Percentiles rank a stretch among this genome's conserved stretches.
Evolutionary conservation across 192 early-diverging fungal genomes (phyloP).

Genomic region (Hyaloraphidium curvatum): DNA sequence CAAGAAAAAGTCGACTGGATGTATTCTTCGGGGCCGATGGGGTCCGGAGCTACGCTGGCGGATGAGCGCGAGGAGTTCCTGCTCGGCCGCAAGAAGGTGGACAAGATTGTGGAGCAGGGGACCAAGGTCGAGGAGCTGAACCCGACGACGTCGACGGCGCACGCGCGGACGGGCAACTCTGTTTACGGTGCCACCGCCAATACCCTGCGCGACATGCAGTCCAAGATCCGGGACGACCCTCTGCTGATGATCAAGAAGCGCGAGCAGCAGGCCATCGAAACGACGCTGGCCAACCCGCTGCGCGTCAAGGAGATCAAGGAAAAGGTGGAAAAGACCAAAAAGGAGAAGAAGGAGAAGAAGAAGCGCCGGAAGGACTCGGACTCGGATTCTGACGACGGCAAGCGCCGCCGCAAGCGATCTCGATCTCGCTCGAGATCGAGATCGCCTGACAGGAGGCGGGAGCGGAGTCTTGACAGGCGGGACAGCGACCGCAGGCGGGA

Average conservation of each 20-base stretch:
- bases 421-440: conserved; percentile 4
- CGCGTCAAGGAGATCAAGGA: conserved; percentile 34
- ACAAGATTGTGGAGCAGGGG: conserved; percentile 30
- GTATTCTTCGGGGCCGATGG: conserved; percentile 60
- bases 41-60: conserved; percentile 13
- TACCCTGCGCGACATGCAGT: conserved; percentile 50
- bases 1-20: conserved; percentile 89
- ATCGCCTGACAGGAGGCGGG: conserved; percentile 1
- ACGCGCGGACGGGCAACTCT: conserved; percentile 9
- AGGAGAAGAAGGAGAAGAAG: conserved; percentile 9
- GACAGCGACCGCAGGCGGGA: not conserved
- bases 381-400: not conserved
- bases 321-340: conserved; percentile 21
- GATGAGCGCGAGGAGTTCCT: conserved; percentile 77
- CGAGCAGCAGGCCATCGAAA: conserved; percentile 62
- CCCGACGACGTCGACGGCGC: conserved; percentile 8
- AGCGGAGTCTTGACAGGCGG: not conserved
- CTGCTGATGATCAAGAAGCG: conserved; percentile 68
- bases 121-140: conserved; percentile 20
- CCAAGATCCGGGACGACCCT: conserved; percentile 85
- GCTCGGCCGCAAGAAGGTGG: conserved; percentile 72
- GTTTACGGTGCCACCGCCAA: conserved; percentile 44
- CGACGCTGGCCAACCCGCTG: conserved; percentile 51
- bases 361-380: conserved; percentile 12
- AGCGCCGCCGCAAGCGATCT: not conserved